Evolutionary conservation across 108 stramenopile genomes (phyloP).

Genomic region (Cyclotella sp.): DNA sequence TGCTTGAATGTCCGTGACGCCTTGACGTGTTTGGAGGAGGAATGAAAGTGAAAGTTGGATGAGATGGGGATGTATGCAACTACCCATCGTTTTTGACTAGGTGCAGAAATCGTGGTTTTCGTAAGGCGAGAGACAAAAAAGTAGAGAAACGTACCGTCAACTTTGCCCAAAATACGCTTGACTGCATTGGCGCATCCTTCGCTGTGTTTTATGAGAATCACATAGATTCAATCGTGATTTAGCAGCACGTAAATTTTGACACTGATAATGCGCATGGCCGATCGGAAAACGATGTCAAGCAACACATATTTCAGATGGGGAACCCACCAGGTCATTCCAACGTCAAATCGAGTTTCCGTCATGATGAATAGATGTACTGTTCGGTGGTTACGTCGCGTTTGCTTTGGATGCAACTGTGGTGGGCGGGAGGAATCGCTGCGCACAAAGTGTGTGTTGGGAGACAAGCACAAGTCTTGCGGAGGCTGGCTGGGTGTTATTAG

Average conservation of each 20-base stretch:
- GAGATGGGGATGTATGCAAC: background rate
- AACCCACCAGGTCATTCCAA: conserved; percentile 84
- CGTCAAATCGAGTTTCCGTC: conserved; percentile 70
- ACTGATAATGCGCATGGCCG: background rate
- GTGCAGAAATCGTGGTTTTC: no score
- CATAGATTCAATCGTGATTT: background rate
- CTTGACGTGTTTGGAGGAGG: conserved; percentile 27
- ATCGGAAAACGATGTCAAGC: background rate
- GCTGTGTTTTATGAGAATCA: conserved; percentile 31
- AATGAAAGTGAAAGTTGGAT: conserved; percentile 1
- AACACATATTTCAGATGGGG: background rate
- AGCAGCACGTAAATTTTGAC: background rate
- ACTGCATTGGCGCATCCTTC: conserved; percentile 81
- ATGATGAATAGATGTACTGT: conserved; percentile 34
- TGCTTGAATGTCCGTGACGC: conserved; percentile 70
- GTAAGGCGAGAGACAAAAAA: background rate
- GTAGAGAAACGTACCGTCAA: conserved; percentile 65
- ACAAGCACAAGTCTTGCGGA: no score
- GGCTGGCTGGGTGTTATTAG: no score
- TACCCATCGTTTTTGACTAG: no score
- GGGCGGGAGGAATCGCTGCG: no score
- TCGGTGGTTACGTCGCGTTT: background rate
- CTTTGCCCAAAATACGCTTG: conserved; percentile 75
- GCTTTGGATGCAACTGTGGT: no score
- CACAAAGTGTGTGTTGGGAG: no score